These are phyloP conservation scores for Mortierella polycephala DNA, from an alignment of 371 early-diverging fungal genomes.

Conservation along the genomic window DNA sequence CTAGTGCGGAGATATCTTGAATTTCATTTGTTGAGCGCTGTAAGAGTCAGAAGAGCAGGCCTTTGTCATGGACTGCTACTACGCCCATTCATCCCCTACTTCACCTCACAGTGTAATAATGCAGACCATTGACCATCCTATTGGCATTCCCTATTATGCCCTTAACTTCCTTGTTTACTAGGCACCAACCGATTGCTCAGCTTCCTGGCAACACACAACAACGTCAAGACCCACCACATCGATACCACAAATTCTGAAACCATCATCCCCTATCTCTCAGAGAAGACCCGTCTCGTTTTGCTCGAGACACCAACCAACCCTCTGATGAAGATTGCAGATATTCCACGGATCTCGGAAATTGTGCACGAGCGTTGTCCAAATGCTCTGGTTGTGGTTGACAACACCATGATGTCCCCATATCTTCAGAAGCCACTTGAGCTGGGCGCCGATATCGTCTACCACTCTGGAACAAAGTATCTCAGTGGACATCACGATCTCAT, in stretches of 20 bases:
- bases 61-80: neutral
- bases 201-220: slow-evolving; percentile 73
- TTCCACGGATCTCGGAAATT: slow-evolving; percentile 74
- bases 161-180: slow-evolving; percentile 13
- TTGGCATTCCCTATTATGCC: neutral
- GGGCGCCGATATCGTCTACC: slow-evolving; percentile 90
- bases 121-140: neutral
- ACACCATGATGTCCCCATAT: slow-evolving; percentile 95
- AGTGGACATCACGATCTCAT: slow-evolving; percentile 95
- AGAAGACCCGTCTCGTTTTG: slow-evolving; percentile 84
- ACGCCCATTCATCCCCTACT: slow-evolving; percentile 2
- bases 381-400: slow-evolving; percentile 90
- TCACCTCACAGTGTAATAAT: neutral
- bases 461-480: slow-evolving; percentile 91
- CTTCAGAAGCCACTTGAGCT: slow-evolving; percentile 87
- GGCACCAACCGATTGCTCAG: slow-evolving; percentile 87
- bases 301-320: slow-evolving; percentile 95
- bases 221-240: slow-evolving; percentile 84
- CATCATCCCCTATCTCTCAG: slow-evolving; percentile 69
- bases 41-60: neutral
- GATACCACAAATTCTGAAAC: slow-evolving; percentile 79
- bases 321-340: slow-evolving; percentile 85
- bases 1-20: slow-evolving; percentile 14
- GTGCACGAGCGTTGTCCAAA: slow-evolving; percentile 77
- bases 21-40: slow-evolving; percentile 22